These are phyloP conservation scores for Smallanthus sonchifolius DNA, from an alignment of 129 eudicot genomes.

Conservation along the genomic window DNA sequence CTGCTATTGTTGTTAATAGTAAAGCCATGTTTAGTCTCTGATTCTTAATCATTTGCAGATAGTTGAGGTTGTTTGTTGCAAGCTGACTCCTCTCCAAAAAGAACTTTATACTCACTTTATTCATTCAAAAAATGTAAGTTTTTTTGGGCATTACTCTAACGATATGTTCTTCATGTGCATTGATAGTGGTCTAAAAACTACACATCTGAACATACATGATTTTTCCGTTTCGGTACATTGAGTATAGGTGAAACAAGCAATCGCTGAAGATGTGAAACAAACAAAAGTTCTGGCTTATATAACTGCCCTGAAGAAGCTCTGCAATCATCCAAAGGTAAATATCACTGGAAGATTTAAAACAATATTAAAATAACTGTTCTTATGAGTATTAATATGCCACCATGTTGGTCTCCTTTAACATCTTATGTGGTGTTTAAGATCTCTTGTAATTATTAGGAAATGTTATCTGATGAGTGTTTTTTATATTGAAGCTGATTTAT, in stretches of 20 bases:
- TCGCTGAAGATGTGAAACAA: conserved; percentile 69
- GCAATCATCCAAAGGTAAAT: conserved; percentile 98
- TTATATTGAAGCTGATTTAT: conserved; percentile 72
- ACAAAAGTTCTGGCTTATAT: conserved; percentile 84
- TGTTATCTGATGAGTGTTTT: conserved; percentile 16
- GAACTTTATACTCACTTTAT: conserved; percentile 81
- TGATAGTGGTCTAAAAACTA: conserved; percentile 10
- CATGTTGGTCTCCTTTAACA: neutral
- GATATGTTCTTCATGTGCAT: conserved; percentile 1
- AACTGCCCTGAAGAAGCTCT: conserved; percentile 95
- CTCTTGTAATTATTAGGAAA: neutral
- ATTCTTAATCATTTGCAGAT: conserved; percentile 46
- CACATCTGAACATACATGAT: conserved; percentile 1
- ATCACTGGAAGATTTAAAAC: neutral
- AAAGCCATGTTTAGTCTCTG: neutral
- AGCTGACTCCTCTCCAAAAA: conserved; percentile 81
- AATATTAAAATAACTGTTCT: neutral
- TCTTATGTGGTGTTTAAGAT: neutral
- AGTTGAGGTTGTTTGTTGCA: conserved; percentile 96
- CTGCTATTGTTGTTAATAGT: neutral
- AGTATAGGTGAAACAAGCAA: conserved; percentile 72
- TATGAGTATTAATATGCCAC: neutral
- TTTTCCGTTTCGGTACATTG: conserved; percentile 14
- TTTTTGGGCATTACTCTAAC: conserved; percentile 3
- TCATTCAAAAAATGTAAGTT: conserved; percentile 85